Base-by-base conservation (phyloP, 106 monocot genomes). In the Cymbidium sinense region DNA sequence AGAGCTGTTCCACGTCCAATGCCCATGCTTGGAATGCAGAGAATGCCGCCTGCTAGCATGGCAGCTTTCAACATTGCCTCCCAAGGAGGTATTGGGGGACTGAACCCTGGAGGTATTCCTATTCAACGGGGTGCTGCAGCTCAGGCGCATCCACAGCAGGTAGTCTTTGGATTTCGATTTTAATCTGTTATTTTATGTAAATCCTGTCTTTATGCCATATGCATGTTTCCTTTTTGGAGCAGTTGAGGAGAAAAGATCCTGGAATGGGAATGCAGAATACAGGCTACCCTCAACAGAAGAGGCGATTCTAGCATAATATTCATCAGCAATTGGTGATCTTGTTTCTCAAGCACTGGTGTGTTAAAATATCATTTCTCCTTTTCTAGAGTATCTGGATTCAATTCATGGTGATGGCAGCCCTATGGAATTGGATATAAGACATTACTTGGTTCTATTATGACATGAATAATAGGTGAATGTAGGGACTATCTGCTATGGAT, bases 211-310 rank as follows among this genome's bases (percentile, higher is more conserved):
- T 55, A 37, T 51, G 4, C 37, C 3, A 28, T 39, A 67, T 55
- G 36, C 62, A 11, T 80, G 51, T 72, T 64, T 82, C 10, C 5
- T 64, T 70, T 55, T 35, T 83, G 50, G 15, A 77, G 80, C 86
- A 94, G 92, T 62, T 94, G 83, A 87, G 98, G 74, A 85, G 98
- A 80, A 99, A 90, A 78, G 98, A 99, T 81, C 94, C 77, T 64
- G 89, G 87, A 75, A 88, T 86, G 82, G 96, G 96, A 43, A 87
- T 90, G 98, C 94, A 92, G 72, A 94, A 94, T 78, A 82, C 84
- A 74, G 98, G 92, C 19, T 99, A 92, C 76, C 91, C 91, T 76
- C 96, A 93, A 80, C 94, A 94, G 84, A 93, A 94, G 82, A 89
- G 98, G 64, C 87, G 94, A 11, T 94, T 92, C 77, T 87, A 85